Conservation (phyloP, 345 rosid species). For the Rhodamnia argentea region DNA sequence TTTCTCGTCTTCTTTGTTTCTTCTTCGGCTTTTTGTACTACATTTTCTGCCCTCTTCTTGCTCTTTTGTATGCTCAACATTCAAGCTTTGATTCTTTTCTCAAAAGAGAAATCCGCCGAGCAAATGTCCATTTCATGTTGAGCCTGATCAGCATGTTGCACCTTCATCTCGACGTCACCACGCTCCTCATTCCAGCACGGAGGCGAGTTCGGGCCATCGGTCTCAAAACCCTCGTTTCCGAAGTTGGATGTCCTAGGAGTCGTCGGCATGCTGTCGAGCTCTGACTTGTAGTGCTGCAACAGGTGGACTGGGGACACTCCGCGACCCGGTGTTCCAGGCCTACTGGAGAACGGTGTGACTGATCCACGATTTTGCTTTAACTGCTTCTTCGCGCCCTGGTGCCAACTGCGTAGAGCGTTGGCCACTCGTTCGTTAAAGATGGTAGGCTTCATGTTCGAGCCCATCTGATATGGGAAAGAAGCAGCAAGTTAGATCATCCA, state of each 20-base stretch:
- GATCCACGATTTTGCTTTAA: slow-evolving; percentile 11
- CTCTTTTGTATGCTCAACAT: neutral
- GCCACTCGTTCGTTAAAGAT: slow-evolving; percentile 30
- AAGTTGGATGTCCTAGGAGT: slow-evolving; percentile 2
- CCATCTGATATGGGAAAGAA: slow-evolving; percentile 15
- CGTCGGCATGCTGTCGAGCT: neutral
- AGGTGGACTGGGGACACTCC: slow-evolving; percentile 29
- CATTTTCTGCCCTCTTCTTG: neutral
- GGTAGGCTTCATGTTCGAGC: slow-evolving; percentile 28
- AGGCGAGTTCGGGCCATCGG: neutral
- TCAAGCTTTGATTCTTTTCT: neutral
- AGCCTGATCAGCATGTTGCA: neutral
- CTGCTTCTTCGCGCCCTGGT: slow-evolving; percentile 19
- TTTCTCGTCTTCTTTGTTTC: neutral
- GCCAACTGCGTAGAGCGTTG: slow-evolving; percentile 23
- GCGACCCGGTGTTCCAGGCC: neutral
- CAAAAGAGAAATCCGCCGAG: neutral
- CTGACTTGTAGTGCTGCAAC: slow-evolving; percentile 13
- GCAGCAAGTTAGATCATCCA: neutral
- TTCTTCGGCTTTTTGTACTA: neutral
- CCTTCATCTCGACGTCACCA: neutral
- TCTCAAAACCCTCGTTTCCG: neutral
- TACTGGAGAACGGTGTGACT: slow-evolving; percentile 10
- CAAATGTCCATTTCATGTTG: neutral
- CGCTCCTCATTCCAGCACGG: neutral